Conservation (phyloP, 2,329 filamentous ascomycete species). For the Monosporascus cannonballus region DNA sequence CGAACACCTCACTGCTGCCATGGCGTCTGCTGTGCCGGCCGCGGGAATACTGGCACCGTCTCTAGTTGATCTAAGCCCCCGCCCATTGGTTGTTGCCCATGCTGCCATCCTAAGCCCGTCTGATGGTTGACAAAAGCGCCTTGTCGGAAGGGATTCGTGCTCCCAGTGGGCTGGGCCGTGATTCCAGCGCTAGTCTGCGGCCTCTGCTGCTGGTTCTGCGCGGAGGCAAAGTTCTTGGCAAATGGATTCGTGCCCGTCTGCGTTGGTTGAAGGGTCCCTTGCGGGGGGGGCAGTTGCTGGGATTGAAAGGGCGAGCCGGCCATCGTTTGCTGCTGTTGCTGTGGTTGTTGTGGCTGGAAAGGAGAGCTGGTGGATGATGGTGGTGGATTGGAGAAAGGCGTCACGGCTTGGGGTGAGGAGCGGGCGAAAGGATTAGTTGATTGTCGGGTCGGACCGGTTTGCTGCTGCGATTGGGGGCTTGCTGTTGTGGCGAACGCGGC, state of each 20-base stretch:
- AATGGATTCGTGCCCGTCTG: slow-evolving; percentile 57
- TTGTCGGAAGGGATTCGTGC: slow-evolving; percentile 92
- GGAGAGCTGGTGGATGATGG: slow-evolving; percentile 12
- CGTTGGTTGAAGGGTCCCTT: slow-evolving; percentile 38
- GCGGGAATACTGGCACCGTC: slow-evolving; percentile 79
- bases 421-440: slow-evolving; percentile 88
- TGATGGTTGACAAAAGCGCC: slow-evolving; percentile 83
- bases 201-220: slow-evolving; percentile 30
- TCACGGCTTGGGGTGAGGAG: slow-evolving; percentile 39
- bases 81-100: slow-evolving; percentile 70
- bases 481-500: slow-evolving; percentile 33
- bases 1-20: slow-evolving; percentile 45
- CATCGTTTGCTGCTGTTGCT: neutral
- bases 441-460: slow-evolving; percentile 43
- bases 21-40: slow-evolving; percentile 60
- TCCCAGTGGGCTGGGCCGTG: slow-evolving; percentile 73
- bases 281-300: slow-evolving; percentile 28
- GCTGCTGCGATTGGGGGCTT: slow-evolving; percentile 26
- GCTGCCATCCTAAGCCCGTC: slow-evolving; percentile 86
- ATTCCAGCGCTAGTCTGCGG: slow-evolving; percentile 45
- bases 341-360: neutral
- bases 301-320: slow-evolving; percentile 39
- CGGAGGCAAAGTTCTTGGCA: slow-evolving; percentile 38
- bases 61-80: slow-evolving; percentile 73
- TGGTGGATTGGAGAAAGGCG: slow-evolving; percentile 29